Evolutionary conservation across 78 protist species (phyloP), one percentile per base, ranked within the genome.

Genomic region (Paratrimastix pyriformis): DNA sequence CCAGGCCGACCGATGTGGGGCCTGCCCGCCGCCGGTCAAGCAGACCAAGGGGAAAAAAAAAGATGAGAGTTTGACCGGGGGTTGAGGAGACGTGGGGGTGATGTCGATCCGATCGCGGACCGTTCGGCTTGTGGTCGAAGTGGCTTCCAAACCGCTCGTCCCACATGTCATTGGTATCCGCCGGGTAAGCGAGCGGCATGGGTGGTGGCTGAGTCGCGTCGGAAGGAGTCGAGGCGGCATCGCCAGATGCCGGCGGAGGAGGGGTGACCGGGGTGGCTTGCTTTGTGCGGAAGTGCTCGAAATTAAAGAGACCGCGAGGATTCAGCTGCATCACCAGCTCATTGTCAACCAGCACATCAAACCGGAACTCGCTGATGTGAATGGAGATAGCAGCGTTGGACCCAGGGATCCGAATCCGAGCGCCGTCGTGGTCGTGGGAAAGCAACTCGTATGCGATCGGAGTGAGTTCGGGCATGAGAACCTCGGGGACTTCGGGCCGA

Each of bases 131-230:
- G 32, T 48, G 2, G 64, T 81, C 85, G 21, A 3, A 0, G 74
- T 60, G 74, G 45, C 60, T 7, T 44, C 44, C 45, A 58, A 68
- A 80, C 39, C 11, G 5, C 77, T 84, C 88, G 26, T 84, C 83
- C 84, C 84, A 84, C 43, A n/a, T 15, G 2, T 78, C 81, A 26
- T 32, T 77, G 8, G 8, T 42, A 2, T 65, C 72, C 44, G 78
- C 50, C 35, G 69, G 71, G 21, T 64, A 64, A 9, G 1, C 11
- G 15, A 15, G 42, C 26, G 68, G 68, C 13, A 15, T 62, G 15
- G 68, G 68, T n/a, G 40, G 7, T 15, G 37, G 2, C 29, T 3
- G 37, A 4, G 29, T 59, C 40, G 65, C 24, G 26, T 18, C 24
- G 13, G 29, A 1, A 13, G 29, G 52, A 7, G 29, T 58, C n/a